These are phyloP conservation scores for Periconia sp. DNA, from an alignment of 2,329 filamentous ascomycete genomes.

Conservation along the genomic window DNA sequence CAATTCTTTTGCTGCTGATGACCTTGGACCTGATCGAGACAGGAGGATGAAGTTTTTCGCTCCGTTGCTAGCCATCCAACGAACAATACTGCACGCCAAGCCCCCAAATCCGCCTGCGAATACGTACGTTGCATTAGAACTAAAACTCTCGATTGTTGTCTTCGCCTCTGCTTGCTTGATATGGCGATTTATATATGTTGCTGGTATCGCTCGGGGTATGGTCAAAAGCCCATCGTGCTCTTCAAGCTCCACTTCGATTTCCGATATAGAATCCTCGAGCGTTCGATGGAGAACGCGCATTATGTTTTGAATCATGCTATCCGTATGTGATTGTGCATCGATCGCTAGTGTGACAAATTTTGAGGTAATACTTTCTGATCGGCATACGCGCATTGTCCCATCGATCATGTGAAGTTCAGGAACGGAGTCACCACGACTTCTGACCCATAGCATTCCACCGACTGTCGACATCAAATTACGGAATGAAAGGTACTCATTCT, in stretches of 20 bases:
- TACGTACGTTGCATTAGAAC: slow-evolving; percentile 6
- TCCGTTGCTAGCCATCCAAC: slow-evolving; percentile 3
- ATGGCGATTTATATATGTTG: not conserved
- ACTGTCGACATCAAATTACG: not conserved
- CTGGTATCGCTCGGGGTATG: not conserved
- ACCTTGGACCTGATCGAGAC: slow-evolving; percentile 4
- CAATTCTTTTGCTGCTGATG: not conserved
- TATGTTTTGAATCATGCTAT: too few species aligned
- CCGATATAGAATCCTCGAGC: too few species aligned
- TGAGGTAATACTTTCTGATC: not conserved
- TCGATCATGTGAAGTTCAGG: not conserved
- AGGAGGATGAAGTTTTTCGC: slow-evolving; percentile 4
- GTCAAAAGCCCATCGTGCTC: not conserved
- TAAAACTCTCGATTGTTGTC: not conserved
- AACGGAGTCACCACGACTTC: not conserved
- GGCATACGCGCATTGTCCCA: not conserved
- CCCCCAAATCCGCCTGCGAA: slow-evolving; percentile 8
- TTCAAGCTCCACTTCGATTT: not conserved
- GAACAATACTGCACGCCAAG: slow-evolving; percentile 1
- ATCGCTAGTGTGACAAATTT: too few species aligned
- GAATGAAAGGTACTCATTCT: not conserved
- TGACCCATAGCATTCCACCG: not conserved
- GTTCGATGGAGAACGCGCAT: too few species aligned
- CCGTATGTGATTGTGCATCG: too few species aligned
- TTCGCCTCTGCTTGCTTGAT: not conserved